phyloP scores from a whole-genome alignment of 306 rosid species.

The Acacia acuminata region DNA sequence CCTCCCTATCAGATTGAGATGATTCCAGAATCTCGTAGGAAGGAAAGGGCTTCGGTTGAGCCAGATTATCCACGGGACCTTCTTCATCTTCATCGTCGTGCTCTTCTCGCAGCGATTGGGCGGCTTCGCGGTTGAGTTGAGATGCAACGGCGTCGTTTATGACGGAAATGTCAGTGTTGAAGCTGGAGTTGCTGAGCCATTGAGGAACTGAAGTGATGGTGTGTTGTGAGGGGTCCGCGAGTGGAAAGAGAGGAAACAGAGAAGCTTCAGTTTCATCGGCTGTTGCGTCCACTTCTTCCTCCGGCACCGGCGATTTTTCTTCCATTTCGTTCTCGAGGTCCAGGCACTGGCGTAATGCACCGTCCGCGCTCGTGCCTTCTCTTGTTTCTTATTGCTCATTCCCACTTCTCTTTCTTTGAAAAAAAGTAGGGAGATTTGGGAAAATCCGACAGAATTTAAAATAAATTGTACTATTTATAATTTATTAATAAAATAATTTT shows the following conservation, averaged over 20 bases:
- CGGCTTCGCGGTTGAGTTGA: slow-evolving; percentile 15
- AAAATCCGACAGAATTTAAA: no score
- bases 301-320: slow-evolving; percentile 26
- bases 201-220: slow-evolving; percentile 41
- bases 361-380: no score
- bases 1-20: slow-evolving; percentile 54
- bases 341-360: not conserved
- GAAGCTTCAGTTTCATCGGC: slow-evolving; percentile 39
- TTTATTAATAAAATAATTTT: no score
- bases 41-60: slow-evolving; percentile 25
- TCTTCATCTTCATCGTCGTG: slow-evolving; percentile 33
- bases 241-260: slow-evolving; percentile 58
- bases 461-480: no score
- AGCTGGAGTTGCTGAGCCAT: slow-evolving; percentile 86
- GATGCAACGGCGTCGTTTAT: slow-evolving; percentile 40
- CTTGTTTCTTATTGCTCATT: no score
- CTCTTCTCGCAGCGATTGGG: slow-evolving; percentile 24
- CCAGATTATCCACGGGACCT: not conserved
- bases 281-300: not conserved
- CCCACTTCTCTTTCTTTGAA: no score
- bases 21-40: slow-evolving; percentile 75
- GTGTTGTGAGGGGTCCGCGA: slow-evolving; percentile 33
- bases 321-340: slow-evolving; percentile 42
- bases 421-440: no score
- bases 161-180: slow-evolving; percentile 66